Evolutionary conservation across 1,284 basidiomycete genomes (phyloP).

Genomic region (Ustilago trichophora): DNA sequence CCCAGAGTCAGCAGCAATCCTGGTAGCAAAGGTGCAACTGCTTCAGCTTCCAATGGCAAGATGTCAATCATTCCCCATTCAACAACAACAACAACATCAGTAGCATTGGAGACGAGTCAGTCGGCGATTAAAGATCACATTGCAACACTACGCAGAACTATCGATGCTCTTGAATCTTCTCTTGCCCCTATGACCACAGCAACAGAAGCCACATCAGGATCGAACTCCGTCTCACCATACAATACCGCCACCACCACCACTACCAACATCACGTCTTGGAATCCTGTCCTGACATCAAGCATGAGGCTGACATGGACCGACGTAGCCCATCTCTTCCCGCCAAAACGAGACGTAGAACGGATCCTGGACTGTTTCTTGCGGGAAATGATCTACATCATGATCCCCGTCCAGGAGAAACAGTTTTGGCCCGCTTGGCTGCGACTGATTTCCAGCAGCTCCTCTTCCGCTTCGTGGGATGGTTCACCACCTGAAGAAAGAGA

Average conservation of each 20-base stretch:
- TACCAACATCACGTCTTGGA: too few relatives aligned
- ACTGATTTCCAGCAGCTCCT: not conserved
- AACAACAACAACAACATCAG: not conserved
- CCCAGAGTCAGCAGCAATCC: constrained; percentile 5
- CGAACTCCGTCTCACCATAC: not conserved
- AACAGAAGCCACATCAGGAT: not conserved
- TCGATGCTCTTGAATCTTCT: constrained; percentile 15
- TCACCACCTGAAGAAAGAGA: not conserved
- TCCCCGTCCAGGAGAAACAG: constrained; percentile 33
- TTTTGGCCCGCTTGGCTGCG: constrained; percentile 24
- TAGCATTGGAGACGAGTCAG: not conserved
- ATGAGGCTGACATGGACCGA: constrained; percentile 17
- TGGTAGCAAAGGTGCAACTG: too few relatives aligned
- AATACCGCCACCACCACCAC: too few relatives aligned
- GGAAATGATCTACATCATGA: constrained; percentile 39
- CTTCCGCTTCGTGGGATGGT: not conserved
- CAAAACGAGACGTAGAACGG: constrained; percentile 20
- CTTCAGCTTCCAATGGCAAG: too few relatives aligned
- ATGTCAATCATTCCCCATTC: too few relatives aligned
- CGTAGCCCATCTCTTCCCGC: constrained; percentile 26
- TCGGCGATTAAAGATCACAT: constrained; percentile 16
- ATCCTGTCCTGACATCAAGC: constrained; percentile 4
- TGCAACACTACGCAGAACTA: constrained; percentile 13
- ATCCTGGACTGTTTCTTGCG: constrained; percentile 25
- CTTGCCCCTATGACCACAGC: not conserved